Evolutionary conservation across 805 yeast genomes (phyloP), one percentile per base, ranked within the genome.

Genomic region (Candida suzukii): DNA sequence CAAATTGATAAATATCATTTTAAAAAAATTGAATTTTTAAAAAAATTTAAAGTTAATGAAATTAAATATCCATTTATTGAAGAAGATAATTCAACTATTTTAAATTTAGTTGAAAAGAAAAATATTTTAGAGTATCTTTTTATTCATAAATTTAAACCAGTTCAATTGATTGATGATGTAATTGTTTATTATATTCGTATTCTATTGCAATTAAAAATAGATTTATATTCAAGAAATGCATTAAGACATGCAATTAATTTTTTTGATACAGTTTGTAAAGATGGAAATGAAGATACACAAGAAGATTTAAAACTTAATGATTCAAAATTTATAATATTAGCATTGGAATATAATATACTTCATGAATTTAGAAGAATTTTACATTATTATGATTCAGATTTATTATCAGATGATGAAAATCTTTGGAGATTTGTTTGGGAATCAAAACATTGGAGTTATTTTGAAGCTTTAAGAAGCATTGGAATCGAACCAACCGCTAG

Each of bases 391-490:
- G 39, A 40, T 24, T 19, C n/a, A 1, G 43, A 40, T 8, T 37
- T 27, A 11, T 39, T 55, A 13, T 35, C 41, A 2, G 34, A 46
- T 2, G 51, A 51, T 31, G 39, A 42, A 3, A 33, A 39, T 11
- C 41, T 55, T 17, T 55, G 60, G 60, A 41, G 34, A 4, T 40
- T 41, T 22, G 47, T 55, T 14, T 37, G 49, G 29, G 45, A 49
- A 5, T 14, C 46, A 2, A 50, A 43, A 28, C 42, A 47, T 17
- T 50, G 48, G 41, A 37, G 25, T 2, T 42, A 44, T 14, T 46
- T 50, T 37, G 14, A 30, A 17, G 27, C 40, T 2, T 40, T 51
- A n/a, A 48, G 45, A 21, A 29, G 35, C 1, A 12, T 38, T 11
- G 50, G 48, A 12, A 43, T 51, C 16, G 41, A 40, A 13, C 53